Evolutionary conservation across 257 asterid species (phyloP), one percentile per base, ranked within the genome.

Genomic region (Penstemon newberryi): DNA sequence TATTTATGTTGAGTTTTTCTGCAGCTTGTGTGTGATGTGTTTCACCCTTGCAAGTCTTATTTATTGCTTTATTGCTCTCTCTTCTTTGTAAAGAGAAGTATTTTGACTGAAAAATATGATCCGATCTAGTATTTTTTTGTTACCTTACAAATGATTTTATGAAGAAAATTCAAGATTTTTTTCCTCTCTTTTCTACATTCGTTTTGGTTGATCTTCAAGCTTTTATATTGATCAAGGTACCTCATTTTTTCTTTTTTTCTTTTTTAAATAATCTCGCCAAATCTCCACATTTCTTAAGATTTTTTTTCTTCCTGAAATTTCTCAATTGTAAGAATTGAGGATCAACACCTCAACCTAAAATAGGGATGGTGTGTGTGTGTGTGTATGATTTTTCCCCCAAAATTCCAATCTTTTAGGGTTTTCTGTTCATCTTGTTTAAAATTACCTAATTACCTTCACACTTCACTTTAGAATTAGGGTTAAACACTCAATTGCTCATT

Each of bases 1-100:
- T 89, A 71, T 85, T 83, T 74, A 83, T 89, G 85, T 66, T 73
- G 66, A 70, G 71, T 8, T 63, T 25, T 25, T 25, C 2, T 25
- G 71, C 80, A 63, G 81, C 73, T 40, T 52, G 68, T 71, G 76
- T 63, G 70, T 71, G 80, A 73, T 83, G 56, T 66, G 59, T 75
- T 73, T 59, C 38, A 3, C 33, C 33, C 70, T 63, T 63, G 33
- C 33, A 25, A 25, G 33, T 25, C 33, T 25, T 25, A 25, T 25
- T 25, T 25, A 25, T 25, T 25, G 33, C 33, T 25, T 25, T 25
- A 25, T 25, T 25, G 33, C 76, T 77, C 70, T 69, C 52, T 74
- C 69, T 75, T 67, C 70, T 70, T 65, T 25, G 33, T 25, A 25
- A 25, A 25, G 2, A 25, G 2, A 51, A 51, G 10, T 50, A 6